Conservation (phyloP, 495 filamentous ascomycete genomes). For the Lasiosphaeriaceae sp. region DNA sequence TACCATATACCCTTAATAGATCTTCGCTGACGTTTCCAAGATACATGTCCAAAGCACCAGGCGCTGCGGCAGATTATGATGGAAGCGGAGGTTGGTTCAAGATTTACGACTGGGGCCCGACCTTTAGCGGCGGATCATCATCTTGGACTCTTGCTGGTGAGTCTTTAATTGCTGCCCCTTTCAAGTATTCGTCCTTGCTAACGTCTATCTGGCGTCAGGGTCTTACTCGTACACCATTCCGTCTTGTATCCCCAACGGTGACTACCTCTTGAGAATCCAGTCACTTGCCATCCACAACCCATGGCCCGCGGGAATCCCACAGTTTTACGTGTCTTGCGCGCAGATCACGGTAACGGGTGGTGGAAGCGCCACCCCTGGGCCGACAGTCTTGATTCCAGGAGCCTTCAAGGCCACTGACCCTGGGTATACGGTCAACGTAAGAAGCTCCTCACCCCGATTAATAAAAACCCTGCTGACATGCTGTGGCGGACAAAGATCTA, state of each 20-base stretch:
- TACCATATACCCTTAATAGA: not conserved
- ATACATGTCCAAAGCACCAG: conserved; percentile 52
- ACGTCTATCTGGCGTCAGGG: conserved; percentile 15
- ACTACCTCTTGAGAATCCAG: conserved; percentile 62
- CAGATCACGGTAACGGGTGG: conserved; percentile 56
- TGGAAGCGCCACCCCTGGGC: conserved; percentile 43
- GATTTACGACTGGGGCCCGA: conserved; percentile 48
- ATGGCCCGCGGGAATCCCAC: conserved; percentile 42
- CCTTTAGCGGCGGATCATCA: conserved; percentile 30
- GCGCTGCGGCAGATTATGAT: conserved; percentile 39
- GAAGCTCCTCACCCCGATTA: not conserved
- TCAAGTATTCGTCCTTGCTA: too few species aligned
- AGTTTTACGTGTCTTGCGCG: conserved; percentile 58
- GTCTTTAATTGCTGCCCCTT: not conserved
- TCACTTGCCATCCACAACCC: conserved; percentile 59
- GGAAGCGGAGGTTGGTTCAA: conserved; percentile 55
- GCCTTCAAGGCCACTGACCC: conserved; percentile 53
- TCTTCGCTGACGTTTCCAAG: not conserved
- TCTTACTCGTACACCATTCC: conserved; percentile 55
- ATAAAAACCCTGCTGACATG: not conserved
- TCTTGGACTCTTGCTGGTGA: conserved; percentile 39
- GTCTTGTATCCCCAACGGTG: conserved; percentile 48
- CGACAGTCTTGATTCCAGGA: conserved; percentile 51
- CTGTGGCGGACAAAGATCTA: conserved; percentile 20
- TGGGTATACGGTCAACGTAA: conserved; percentile 47